A percentile compares a stretch with the other conserved stretches of the same genome.
phyloP scores from a whole-genome alignment of 495 filamentous ascomycete species.

The Hypoxylon rickii region DNA sequence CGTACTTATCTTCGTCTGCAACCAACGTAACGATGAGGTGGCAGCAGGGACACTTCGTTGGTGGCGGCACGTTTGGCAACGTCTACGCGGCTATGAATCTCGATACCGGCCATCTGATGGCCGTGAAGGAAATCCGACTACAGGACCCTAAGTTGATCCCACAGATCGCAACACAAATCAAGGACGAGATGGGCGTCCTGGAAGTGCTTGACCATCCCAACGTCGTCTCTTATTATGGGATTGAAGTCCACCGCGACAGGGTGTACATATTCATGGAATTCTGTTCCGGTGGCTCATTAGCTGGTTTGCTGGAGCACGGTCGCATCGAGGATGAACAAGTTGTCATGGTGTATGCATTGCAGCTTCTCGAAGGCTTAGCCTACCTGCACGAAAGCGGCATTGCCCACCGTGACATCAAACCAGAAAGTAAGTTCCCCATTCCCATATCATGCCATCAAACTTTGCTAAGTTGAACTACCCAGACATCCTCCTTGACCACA shows the following conservation, averaged over 20 bases:
- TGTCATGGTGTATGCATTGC: conserved; percentile 95
- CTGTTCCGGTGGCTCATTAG: conserved; percentile 93
- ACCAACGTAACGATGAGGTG: conserved; percentile 94
- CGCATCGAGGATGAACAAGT: conserved; percentile 98
- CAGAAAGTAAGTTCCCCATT: conserved; percentile 72
- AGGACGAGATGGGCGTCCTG: conserved; percentile 95
- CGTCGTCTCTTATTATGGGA: conserved; percentile 95
- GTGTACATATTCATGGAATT: conserved; percentile 99
- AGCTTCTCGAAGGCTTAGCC: conserved; percentile 92
- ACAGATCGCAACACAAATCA: conserved; percentile 87
- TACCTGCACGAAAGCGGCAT: conserved; percentile 91
- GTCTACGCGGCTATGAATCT: conserved; percentile 97
- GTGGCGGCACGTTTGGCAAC: conserved; percentile 94
- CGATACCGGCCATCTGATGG: conserved; percentile 94
- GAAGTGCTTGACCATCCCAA: conserved; percentile 96
- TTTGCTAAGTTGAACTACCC: conserved; percentile 11
- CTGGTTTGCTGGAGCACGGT: conserved; percentile 87
- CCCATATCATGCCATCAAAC: neutral
- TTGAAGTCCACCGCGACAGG: conserved; percentile 96
- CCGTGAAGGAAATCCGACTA: conserved; percentile 96
- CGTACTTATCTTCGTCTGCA: conserved; percentile 88
- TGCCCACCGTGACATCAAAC: conserved; percentile 97
- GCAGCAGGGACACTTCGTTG: conserved; percentile 97
- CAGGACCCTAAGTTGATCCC: conserved; percentile 97
- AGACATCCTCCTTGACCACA: conserved; percentile 96